Evolutionary conservation across 371 early-diverging fungal genomes (phyloP).

Genomic region (Zychaea mexicana): DNA sequence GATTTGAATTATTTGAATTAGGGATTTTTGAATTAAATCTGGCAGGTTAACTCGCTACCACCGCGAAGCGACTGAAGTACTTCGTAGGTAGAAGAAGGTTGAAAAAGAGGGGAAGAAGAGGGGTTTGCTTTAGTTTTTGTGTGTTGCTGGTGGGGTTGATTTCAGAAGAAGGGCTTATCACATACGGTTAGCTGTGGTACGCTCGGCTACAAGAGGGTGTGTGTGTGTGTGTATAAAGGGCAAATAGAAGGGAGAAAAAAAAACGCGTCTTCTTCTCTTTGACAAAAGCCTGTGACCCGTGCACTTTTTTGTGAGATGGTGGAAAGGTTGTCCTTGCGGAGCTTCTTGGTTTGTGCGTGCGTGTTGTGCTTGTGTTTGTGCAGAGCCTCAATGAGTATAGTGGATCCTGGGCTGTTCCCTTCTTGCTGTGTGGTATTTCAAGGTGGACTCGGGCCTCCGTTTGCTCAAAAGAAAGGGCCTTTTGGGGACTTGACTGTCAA

Average conservation of each 20-base stretch:
- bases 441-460: background rate
- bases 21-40: background rate
- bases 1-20: background rate
- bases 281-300: too few species aligned
- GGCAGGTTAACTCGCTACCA: slow-evolving; percentile 14
- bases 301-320: too few species aligned
- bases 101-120: background rate
- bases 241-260: background rate
- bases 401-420: too few species aligned
- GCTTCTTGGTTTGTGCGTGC: too few species aligned
- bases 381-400: too few species aligned
- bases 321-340: too few species aligned
- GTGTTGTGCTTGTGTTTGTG: background rate
- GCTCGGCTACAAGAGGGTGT: background rate
- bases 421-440: too few species aligned
- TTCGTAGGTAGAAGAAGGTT: background rate
- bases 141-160: background rate
- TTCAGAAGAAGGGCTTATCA: background rate
- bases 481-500: background rate
- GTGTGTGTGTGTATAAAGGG: too few species aligned
- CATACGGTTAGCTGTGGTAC: background rate
- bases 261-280: background rate
- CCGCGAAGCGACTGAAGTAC: background rate
- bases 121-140: background rate
- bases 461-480: too few species aligned